phyloP scores from a whole-genome alignment of 177 flowering plant species.

The Vitis hybrid region DNA sequence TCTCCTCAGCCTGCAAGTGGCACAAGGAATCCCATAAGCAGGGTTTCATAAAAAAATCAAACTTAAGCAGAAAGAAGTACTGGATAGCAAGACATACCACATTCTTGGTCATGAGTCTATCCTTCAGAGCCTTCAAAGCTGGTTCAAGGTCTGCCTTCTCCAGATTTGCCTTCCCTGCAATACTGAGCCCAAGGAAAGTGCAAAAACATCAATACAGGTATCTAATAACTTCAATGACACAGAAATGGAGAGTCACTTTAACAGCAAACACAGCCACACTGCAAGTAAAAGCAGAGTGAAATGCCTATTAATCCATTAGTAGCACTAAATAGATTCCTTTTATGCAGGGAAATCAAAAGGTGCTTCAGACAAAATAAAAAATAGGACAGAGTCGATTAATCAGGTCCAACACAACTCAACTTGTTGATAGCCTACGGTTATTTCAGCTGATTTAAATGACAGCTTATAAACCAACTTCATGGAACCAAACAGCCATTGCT shows the following conservation, averaged over 20 bases:
- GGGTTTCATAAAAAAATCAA: not conserved
- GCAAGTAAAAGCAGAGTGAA: too few relatives aligned
- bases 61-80: not conserved
- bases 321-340: too few relatives aligned
- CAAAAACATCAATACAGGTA: not conserved
- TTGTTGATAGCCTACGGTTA: too few relatives aligned
- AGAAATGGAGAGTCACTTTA: not conserved
- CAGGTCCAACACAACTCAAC: too few relatives aligned
- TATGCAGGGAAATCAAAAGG: too few relatives aligned
- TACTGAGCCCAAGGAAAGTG: conserved; percentile 42
- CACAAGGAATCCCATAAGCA: conserved; percentile 3
- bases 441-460: too few relatives aligned
- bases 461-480: too few relatives aligned
- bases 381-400: too few relatives aligned
- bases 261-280: too few relatives aligned
- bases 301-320: too few relatives aligned
- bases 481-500: too few relatives aligned
- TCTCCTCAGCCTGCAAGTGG: conserved; percentile 79
- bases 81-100: conserved; percentile 66
- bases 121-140: conserved; percentile 92
- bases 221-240: not conserved
- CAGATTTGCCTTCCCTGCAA: conserved; percentile 89
- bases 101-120: conserved; percentile 97
- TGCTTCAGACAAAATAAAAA: too few relatives aligned
- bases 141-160: conserved; percentile 91